Evolutionary conservation across 257 asterid genomes (phyloP), one percentile per base, ranked within the genome.

Genomic region (Solanum paucissectum): DNA sequence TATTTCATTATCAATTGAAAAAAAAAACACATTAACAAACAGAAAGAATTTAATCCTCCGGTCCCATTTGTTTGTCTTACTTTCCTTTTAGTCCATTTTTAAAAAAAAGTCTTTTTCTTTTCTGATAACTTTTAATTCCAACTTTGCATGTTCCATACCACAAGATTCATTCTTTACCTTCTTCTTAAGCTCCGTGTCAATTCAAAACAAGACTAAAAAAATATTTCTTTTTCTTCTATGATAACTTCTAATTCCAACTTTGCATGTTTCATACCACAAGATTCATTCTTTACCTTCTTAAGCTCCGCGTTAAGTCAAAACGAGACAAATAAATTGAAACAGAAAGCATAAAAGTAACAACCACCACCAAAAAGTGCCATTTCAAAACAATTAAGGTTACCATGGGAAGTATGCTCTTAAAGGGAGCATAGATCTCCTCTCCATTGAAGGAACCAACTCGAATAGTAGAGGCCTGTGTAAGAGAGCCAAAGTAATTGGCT

Each of bases 401-500:
- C 99, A 97, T 96, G 62, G 99, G 99, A 36, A 97, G 99, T 38
- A 97, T 88, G 92, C 98, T 94, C 89, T 96, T 97, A 94, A 97
- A 97, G 42, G 99, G 99, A 40, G 99, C 98, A 92, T 96, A 96
- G 73, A 97, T 97, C 90, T 97, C 99, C 86, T 97, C 99, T 2
- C 99, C 99, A 92, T 95, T 95, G 90, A 93, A 96, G 29, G 99
- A 97, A 11, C 99, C 99, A 85, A 96, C 95, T 90, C 99, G 89
- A 72, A 96, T 95, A 29, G 98, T 86, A 38, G 99, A 95, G 82
- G 99, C 99, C 76, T 97, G 99, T 23, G 99, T 95, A 20, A 97
- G 91, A 72, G 99, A 97, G 12, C 99, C 99, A 93, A 95, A 97
- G 86, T 95, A 97, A 87, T 97, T 97, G 74, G 99, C 99, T 85